A percentile compares a stretch with the other conserved stretches of the same genome.
phyloP scores from a whole-genome alignment of 225 moss, liverwort and hornwort species.

The Polytrichum commune region DNA sequence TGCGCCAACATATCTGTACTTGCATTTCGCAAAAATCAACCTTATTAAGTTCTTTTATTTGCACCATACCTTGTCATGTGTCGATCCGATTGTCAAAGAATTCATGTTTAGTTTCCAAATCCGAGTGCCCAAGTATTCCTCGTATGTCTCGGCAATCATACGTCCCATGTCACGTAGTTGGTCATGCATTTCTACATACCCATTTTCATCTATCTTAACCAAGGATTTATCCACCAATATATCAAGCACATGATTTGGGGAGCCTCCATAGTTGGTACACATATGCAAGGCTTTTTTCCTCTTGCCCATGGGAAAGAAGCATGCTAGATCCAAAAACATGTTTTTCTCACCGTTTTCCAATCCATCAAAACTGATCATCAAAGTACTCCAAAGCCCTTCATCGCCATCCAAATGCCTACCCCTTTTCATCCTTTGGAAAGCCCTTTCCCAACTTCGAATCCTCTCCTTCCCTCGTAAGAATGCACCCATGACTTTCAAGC shows the following conservation, averaged over 20 bases:
- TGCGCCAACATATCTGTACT: too few relatives aligned
- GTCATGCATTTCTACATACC: background rate
- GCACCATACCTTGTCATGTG: background rate
- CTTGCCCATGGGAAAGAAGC: background rate
- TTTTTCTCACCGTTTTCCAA: background rate
- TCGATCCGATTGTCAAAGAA: background rate
- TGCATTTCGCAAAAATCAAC: too few relatives aligned
- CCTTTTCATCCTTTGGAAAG: constrained; percentile 4
- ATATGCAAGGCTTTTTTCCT: background rate
- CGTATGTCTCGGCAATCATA: background rate
- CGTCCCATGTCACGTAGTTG: background rate
- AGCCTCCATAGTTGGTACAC: too few relatives aligned
- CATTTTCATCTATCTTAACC: background rate
- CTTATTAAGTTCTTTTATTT: too few relatives aligned
- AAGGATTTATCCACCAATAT: background rate
- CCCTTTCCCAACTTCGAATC: background rate
- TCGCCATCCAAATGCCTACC: background rate
- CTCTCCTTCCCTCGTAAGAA: background rate
- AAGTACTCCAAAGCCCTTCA: background rate
- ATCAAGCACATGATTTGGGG: background rate
- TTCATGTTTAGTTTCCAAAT: background rate
- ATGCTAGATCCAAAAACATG: constrained; percentile 2
- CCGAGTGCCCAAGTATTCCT: background rate
- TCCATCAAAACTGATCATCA: constrained; percentile 1
- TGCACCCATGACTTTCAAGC: constrained; percentile 2